phyloP scores from a whole-genome alignment of 164 flowering plant genomes.

The Dillenia turbinata region DNA sequence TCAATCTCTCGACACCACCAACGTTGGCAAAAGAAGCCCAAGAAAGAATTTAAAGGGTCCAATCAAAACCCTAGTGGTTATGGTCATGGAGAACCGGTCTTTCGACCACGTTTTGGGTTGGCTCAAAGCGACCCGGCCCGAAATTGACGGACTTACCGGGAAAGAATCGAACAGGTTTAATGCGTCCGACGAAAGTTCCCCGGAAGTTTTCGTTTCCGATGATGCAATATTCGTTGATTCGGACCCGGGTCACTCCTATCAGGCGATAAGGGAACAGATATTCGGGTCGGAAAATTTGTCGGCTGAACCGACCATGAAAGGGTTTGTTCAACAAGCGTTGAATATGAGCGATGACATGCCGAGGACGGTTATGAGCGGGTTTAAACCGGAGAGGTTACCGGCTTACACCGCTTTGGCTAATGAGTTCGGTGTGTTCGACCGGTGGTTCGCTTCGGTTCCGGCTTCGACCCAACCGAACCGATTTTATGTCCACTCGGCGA shows the following conservation, averaged over 20 bases:
- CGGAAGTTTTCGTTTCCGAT: slow-evolving; percentile 33
- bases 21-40: too few relatives aligned
- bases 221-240: slow-evolving; percentile 52
- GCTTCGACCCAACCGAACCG: slow-evolving; percentile 38
- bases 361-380: slow-evolving; percentile 28
- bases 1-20: slow-evolving; percentile 5
- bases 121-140: slow-evolving; percentile 54
- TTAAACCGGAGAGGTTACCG: slow-evolving; percentile 19
- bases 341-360: slow-evolving; percentile 17
- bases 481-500: slow-evolving; percentile 32
- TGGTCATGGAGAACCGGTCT: slow-evolving; percentile 73
- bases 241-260: slow-evolving; percentile 71
- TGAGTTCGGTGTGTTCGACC: slow-evolving; percentile 33
- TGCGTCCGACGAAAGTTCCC: slow-evolving; percentile 39
- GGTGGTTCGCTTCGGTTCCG: slow-evolving; percentile 44
- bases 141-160: slow-evolving; percentile 56
- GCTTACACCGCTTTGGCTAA: slow-evolving; percentile 24
- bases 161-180: slow-evolving; percentile 39
- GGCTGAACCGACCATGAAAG: slow-evolving; percentile 23
- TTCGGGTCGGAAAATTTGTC: slow-evolving; percentile 43
- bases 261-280: slow-evolving; percentile 65
- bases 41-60: slow-evolving; percentile 33
- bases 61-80: slow-evolving; percentile 56
- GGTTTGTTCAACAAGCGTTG: slow-evolving; percentile 16
- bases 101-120: slow-evolving; percentile 64